These are phyloP conservation scores for Lachnellula arida DNA, from an alignment of 2,329 filamentous ascomycete species.

Conservation along the genomic window DNA sequence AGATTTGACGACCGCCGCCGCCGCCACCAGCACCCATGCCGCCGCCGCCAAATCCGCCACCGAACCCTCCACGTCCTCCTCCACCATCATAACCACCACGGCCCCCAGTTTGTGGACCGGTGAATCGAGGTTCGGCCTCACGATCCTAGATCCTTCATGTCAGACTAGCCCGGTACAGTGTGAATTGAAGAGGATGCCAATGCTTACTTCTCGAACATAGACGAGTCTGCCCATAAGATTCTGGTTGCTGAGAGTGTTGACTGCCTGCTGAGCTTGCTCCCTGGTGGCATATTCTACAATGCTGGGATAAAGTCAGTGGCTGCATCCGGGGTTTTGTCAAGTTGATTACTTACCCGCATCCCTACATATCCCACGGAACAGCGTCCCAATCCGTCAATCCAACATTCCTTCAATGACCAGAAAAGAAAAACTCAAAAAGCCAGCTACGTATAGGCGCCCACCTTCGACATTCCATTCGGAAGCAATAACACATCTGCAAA, in stretches of 20 bases:
- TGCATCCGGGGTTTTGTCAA: background rate
- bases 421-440: constrained; percentile 63
- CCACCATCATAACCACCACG: constrained; percentile 56
- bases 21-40: constrained; percentile 50
- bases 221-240: constrained; percentile 98
- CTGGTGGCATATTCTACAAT: constrained; percentile 99
- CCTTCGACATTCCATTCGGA: constrained; percentile 99
- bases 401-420: constrained; percentile 76
- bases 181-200: background rate
- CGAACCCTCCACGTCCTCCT: constrained; percentile 44
- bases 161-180: constrained; percentile 13
- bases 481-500: constrained; percentile 99
- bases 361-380: constrained; percentile 90
- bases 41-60: constrained; percentile 42
- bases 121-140: constrained; percentile 95
- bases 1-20: constrained; percentile 81
- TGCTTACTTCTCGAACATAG: constrained; percentile 89
- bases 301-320: constrained; percentile 44
- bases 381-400: constrained; percentile 98
- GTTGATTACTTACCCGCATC: constrained; percentile 83
- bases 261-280: constrained; percentile 97
- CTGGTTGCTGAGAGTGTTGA: constrained; percentile 97
- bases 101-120: constrained; percentile 61
- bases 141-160: constrained; percentile 63
- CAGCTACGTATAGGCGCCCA: constrained; percentile 90